Percentiles rank a stretch among this genome's conserved stretches.
phyloP scores from a whole-genome alignment of 495 filamentous ascomycete species.

The Darksidea phi region DNA sequence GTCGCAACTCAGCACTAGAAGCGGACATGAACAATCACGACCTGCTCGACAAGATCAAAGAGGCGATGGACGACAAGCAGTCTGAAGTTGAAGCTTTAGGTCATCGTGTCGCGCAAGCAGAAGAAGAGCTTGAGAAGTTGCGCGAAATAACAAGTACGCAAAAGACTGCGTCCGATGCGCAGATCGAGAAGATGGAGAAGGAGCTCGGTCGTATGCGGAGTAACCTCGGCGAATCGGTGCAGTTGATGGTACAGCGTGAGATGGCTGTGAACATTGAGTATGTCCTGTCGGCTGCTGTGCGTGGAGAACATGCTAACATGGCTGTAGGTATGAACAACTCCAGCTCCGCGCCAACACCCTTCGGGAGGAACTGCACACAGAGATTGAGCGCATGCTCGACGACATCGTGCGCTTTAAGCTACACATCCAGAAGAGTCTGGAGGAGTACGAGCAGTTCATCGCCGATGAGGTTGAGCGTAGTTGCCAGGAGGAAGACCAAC shows the following conservation, averaged over 20 bases:
- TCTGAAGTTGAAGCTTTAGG: constrained; percentile 90
- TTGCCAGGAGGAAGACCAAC: constrained; percentile 43
- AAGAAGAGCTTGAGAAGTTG: constrained; percentile 90
- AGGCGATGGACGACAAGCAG: constrained; percentile 90
- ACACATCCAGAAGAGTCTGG: constrained; percentile 85
- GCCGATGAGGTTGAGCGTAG: constrained; percentile 88
- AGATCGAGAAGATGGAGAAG: constrained; percentile 98
- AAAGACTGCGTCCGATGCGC: constrained; percentile 80
- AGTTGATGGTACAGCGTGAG: constrained; percentile 90
- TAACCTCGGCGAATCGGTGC: constrained; percentile 80
- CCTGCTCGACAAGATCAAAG: constrained; percentile 85
- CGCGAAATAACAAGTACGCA: constrained; percentile 86
- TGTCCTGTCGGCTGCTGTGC: constrained; percentile 37
- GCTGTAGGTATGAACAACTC: constrained; percentile 77
- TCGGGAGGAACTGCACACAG: constrained; percentile 90
- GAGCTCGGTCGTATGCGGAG: constrained; percentile 89
- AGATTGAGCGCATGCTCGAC: constrained; percentile 92
- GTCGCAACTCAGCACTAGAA: constrained; percentile 76
- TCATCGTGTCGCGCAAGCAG: constrained; percentile 76
- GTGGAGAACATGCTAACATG: constrained; percentile 1
- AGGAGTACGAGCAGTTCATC: constrained; percentile 90
- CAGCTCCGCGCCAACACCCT: constrained; percentile 77
- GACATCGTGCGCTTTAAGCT: constrained; percentile 99
- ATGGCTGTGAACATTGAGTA: constrained; percentile 96
- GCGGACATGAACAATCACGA: constrained; percentile 88